Evolutionary conservation across 2,329 filamentous ascomycete genomes (phyloP), one percentile per base, ranked within the genome.

Genomic region (Albifimbria verrucaria): DNA sequence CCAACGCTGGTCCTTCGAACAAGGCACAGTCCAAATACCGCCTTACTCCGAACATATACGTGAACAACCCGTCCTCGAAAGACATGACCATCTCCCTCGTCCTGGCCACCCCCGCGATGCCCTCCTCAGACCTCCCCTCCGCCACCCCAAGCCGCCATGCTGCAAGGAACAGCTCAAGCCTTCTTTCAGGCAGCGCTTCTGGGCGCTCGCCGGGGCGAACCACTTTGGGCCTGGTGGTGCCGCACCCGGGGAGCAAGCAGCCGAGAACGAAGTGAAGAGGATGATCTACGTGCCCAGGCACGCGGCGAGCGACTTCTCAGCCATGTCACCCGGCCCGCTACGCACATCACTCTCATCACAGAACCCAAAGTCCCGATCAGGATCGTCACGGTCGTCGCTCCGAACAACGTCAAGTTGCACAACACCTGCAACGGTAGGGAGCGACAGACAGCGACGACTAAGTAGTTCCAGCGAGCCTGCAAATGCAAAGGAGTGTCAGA

Each of bases 121-220:
- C n/a, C n/a, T n/a, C n/a, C n/a, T 39, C 32, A 12, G 32, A 15
- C 32, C 32, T 39, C 32, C 32, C 11, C 32, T 39, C 32, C 32
- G 32, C 4, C 32, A n/a, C 12, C 12, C 32, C 15, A 39, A 39
- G 32, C 12, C 15, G 5, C 26, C 7, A 32, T 7, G 26, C 26
- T n/a, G 18, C 12, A 12, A 39, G 4, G 12, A 39, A 12, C 32
- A 39, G 32, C 32, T n/a, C 32, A 39, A 39, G 32, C 4, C 32
- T n/a, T 17, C 46, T 17, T 36, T 48, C 24, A 17, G 25, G n/a
- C 23, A 48, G 46, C 46, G 46, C 26, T 48, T 48, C 25, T 48
- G 46, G 46, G 25, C 46, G 17, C 24, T n/a, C 17, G 21, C 25
- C 25, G 46, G 46, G 15, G 24, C 46, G 15, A 48, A 48, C 26